Evolutionary conservation across 306 rosid genomes (phyloP), one percentile per base, ranked within the genome.

Genomic region (Ochetophila trinervis): DNA sequence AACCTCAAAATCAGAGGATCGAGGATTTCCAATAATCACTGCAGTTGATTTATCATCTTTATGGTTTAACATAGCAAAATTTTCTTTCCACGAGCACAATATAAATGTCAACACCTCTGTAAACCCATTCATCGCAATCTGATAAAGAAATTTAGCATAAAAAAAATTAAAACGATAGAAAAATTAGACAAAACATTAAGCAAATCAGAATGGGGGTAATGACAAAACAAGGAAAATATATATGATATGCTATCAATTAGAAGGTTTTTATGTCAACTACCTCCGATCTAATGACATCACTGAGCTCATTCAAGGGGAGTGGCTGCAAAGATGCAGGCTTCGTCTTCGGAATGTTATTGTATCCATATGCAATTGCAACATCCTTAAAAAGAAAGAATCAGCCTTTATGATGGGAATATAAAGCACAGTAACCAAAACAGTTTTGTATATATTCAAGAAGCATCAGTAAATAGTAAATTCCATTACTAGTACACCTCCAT

Each of bases 351-450:
- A 93, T 32, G 53, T 83, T 85, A 79, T 89, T 84, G 74, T 77
- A 89, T 45, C 98, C 97, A 76, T 85, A 93, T 47, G 94, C 98
- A 74, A 93, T 84, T 52, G 98, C 97, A 57, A 93, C 97, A 76
- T 93, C 98, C 98, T 93, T 54, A 54, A 68, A 17, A 63, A 63
- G 42, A 49, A 69, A 63, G 22, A 53, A 27, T 47, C 27, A 37
- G 5, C 4, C 15, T n/a, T 52, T 69, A 63, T 69, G 63, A 80
- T 66, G 21, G 23, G 65, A 65, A 63, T 53, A 19, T 27, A 15
- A n/a, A 22, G 61, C 67, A 24, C 52, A 76, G 49, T 45, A 71
- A 22, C 53, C 34, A 53, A 65, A 49, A 27, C 32, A 27, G 22
- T 20, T 10, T 45, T 51, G 30, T 23, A 7, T 62, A 60, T 17